Base-by-base conservation (phyloP, 257 asterid genomes). In the Eucommia ulmoides region DNA sequence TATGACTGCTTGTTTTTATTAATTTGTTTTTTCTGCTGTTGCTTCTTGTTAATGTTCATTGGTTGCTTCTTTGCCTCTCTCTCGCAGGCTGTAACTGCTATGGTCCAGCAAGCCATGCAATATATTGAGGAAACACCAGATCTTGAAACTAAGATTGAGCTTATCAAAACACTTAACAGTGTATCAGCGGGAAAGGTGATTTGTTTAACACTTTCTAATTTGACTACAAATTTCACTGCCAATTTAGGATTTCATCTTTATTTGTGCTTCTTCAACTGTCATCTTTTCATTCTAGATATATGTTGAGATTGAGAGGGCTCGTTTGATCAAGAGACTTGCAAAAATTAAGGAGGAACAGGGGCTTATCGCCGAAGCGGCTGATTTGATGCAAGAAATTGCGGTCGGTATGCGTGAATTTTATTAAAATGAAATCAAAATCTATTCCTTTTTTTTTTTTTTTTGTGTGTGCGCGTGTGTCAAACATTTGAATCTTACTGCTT, bases 331-430 rank as follows among this genome's bases (percentile, higher is more conserved):
- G 82, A 89, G 68, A 65, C 96, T 89, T 19, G 94, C 98, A 5
- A 89, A 78, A 65, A 78, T 89, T 29, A 89, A 82, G 65, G 98
- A 89, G 73, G 94, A 80, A 29, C 93, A 89, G 70, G 94, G 96
- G 20, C 76, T 67, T 50, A 73, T 85, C 59, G 85, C 88, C 23
- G 98, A 85, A 61, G 98, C 98, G 54, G 96, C 96, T 9, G 98
- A 89, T 59, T 71, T 89, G 81, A 89, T 83, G 98, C 98, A 89
- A 68, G 98, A 89, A 83, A 71, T 89, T 76, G 98, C 98, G 80
- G 98, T 88, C 11, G 49, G 97, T 77, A 41, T 56, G 54, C 48
- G 60, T n/a, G n/a, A n/a, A n/a, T n/a, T n/a, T n/a, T n/a, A n/a
- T n/a, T n/a, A n/a, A n/a, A n/a, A n/a, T n/a, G n/a, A n/a, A n/a